phyloP scores from a whole-genome alignment of 441 rosid genomes.

The Jatropha multifida region DNA sequence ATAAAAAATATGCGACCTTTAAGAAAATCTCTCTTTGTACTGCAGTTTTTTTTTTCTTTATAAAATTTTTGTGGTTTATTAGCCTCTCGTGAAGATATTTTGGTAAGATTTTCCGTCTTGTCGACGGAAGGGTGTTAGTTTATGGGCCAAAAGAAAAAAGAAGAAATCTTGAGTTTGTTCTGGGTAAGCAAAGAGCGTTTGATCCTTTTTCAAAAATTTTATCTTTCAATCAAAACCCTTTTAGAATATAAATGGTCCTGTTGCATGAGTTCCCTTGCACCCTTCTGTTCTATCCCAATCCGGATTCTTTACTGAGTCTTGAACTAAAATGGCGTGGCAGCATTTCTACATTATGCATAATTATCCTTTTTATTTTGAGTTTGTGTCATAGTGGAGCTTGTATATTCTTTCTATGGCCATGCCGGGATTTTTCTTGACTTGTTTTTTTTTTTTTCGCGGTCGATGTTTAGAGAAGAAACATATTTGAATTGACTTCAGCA shows the following conservation, averaged over 20 bases:
- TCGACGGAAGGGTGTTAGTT: neutral
- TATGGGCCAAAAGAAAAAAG: neutral
- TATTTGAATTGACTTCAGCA: neutral
- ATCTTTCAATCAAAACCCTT: neutral
- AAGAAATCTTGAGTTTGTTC: neutral
- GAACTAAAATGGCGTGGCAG: neutral
- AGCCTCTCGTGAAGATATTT: conserved; percentile 6
- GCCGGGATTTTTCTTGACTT: neutral
- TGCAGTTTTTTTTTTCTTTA: neutral
- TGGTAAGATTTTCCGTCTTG: neutral
- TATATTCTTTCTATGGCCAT: neutral
- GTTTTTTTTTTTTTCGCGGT: neutral
- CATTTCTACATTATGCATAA: neutral
- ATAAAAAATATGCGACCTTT: neutral
- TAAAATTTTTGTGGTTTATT: neutral
- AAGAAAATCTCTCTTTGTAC: neutral
- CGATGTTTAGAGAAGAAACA: neutral
- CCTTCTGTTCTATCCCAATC: neutral
- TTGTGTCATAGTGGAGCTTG: neutral
- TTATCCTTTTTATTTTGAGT: neutral
- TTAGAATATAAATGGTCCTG: neutral
- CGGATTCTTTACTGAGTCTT: neutral
- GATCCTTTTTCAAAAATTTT: neutral
- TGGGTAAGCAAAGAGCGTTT: neutral
- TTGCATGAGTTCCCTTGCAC: neutral